Evolutionary conservation across 164 flowering plant genomes (phyloP).

Genomic region (Umbellularia californica): DNA sequence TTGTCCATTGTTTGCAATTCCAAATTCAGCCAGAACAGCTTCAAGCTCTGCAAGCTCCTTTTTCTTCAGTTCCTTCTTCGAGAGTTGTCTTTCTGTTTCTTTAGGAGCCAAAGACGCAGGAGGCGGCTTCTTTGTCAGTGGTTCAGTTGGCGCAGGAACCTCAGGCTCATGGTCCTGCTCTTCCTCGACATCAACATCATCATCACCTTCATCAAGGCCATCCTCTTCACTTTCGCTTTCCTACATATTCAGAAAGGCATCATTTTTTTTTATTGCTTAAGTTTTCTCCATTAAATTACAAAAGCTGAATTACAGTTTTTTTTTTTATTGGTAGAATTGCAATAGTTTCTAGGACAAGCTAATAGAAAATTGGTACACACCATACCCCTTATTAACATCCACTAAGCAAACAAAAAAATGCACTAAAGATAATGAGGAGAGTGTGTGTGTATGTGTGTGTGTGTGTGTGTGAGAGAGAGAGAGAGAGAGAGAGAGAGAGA

Average conservation of each 20-base stretch:
- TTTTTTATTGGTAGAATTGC: no score
- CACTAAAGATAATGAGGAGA: no score
- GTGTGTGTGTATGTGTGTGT: no score
- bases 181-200: conserved; percentile 53
- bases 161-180: conserved; percentile 63
- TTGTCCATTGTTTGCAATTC: conserved; percentile 41
- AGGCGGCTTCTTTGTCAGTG: conserved; percentile 38
- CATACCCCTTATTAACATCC: no score
- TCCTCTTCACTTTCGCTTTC: conserved; percentile 89
- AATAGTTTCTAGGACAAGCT: no score
- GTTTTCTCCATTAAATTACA: no score
- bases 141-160: conserved; percentile 33
- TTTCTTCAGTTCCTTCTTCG: conserved; percentile 87
- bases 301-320: no score
- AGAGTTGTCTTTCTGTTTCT: conserved; percentile 83
- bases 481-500: no score
- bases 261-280: neutral
- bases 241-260: conserved; percentile 27
- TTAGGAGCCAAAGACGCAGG: conserved; percentile 45
- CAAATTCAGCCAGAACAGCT: conserved; percentile 80
- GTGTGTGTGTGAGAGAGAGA: no score
- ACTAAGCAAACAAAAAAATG: no score
- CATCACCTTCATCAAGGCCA: conserved; percentile 61
- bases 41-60: conserved; percentile 88
- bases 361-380: no score